A percentile compares a stretch with the other conserved stretches of the same genome.
phyloP scores from a whole-genome alignment of 345 rosid species.

The Syzygium jambos region DNA sequence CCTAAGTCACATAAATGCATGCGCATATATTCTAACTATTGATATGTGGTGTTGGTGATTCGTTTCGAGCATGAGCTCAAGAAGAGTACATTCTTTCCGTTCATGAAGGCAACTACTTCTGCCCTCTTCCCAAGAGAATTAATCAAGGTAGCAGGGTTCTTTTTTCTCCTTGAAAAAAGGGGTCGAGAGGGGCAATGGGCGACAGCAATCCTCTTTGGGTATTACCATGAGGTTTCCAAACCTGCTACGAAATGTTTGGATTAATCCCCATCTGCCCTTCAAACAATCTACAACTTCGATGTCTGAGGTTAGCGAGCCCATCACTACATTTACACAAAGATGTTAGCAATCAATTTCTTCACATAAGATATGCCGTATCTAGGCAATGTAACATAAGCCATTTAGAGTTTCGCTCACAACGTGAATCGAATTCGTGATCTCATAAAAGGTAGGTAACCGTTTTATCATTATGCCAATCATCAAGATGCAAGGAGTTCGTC shows the following conservation, averaged over 20 bases:
- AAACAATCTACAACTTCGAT: not conserved
- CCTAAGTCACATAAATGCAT: not conserved
- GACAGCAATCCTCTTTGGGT: not conserved
- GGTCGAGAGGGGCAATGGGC: not conserved
- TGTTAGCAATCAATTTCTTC: not conserved
- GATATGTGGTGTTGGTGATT: not conserved
- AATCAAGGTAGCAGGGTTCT: not conserved
- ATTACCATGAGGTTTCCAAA: not conserved
- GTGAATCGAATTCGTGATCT: accelerated
- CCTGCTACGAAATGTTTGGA: not conserved
- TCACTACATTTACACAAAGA: not conserved
- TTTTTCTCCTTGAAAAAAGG: not conserved
- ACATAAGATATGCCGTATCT: not conserved
- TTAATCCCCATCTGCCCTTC: not conserved
- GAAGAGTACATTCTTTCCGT: not conserved
- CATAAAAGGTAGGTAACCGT: not conserved
- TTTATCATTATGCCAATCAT: not conserved
- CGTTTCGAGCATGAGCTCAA: not conserved
- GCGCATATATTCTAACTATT: not conserved
- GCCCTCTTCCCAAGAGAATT: not conserved
- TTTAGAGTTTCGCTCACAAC: not conserved
- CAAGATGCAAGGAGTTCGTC: not conserved
- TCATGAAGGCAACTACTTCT: not conserved
- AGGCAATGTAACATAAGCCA: not conserved
- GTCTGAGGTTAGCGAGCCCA: not conserved